Percentiles rank a stretch among this genome's conserved stretches.
These are phyloP conservation scores for Clavariopsis aquatica DNA, from an alignment of 495 filamentous ascomycete species.

Conservation along the genomic window DNA sequence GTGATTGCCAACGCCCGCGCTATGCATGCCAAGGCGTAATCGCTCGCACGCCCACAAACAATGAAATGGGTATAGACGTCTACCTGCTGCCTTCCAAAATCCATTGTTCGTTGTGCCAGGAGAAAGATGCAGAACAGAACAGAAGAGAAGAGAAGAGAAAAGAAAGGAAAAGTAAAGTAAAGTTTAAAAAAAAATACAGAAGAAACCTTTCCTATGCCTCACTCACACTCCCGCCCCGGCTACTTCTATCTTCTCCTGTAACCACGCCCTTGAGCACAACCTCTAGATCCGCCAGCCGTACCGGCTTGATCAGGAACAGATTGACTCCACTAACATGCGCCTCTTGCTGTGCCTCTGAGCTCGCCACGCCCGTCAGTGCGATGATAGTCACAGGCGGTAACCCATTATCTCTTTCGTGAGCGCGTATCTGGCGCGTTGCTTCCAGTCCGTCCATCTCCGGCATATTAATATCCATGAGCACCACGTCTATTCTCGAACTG, in stretches of 20 bases:
- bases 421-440: slow-evolving; percentile 37
- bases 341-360: slow-evolving; percentile 62
- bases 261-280: slow-evolving; percentile 28
- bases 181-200: too few species aligned
- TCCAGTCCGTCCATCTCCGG: slow-evolving; percentile 48
- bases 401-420: slow-evolving; percentile 55
- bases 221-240: neutral
- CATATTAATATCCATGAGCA: slow-evolving; percentile 70
- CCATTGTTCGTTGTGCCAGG: neutral
- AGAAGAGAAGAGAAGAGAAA: neutral
- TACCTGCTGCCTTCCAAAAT: neutral
- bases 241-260: slow-evolving; percentile 16
- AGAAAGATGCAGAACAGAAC: neutral
- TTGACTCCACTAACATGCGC: slow-evolving; percentile 69
- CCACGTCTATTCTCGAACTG: slow-evolving; percentile 49
- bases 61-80: slow-evolving; percentile 9
- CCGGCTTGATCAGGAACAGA: slow-evolving; percentile 73
- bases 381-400: slow-evolving; percentile 59
- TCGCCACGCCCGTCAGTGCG: slow-evolving; percentile 69
- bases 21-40: neutral
- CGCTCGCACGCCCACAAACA: neutral
- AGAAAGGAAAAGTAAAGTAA: too few species aligned
- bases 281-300: slow-evolving; percentile 50
- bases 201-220: neutral
- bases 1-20: slow-evolving; percentile 6